Base-by-base conservation (phyloP, 352 stramenopile species). In the Pythium plurisporium region DNA sequence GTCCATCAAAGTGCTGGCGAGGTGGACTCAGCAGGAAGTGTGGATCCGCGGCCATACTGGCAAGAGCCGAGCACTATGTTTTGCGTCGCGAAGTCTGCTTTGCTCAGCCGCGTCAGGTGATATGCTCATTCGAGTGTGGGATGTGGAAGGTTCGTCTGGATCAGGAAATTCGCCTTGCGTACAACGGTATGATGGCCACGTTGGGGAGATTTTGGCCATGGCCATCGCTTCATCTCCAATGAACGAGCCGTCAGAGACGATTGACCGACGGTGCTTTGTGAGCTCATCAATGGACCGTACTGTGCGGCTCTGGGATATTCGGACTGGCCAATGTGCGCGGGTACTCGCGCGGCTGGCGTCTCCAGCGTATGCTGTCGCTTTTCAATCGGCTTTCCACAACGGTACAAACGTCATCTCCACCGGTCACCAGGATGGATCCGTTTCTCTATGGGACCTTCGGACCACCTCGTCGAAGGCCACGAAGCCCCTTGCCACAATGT, bases 371-470 rank as follows among this genome's bases (percentile, higher is more conserved):
- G 57, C 73, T 0, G 47, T 94, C 6, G 52, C 67, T 12, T 84
- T 82, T 31, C 70, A 85, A 20, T n/a, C n/a, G n/a, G n/a, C n/a
- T n/a, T n/a, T n/a, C 80, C 46, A 14, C n/a, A 34, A 2, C n/a
- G 48, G 67, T 26, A 59, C 62, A 4, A 58, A 29, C 10, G 27
- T 78, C 10, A 40, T 88, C 0, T 72, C 70, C 2, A 81, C 81
- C 15, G 79, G 71, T 1, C 76, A 88, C 23, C 67, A 87, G 55
- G 78, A 93, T 51, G 82, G 82, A 17, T 78, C 53, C 15, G 64
- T 91, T 9, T 34, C 52, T 19, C 38, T 89, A 9, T 94, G 81
- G 81, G 83, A 94, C 58, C 45, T 89, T 17, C 75, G 81, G n/a
- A 55, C 52, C 5, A 66, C 56, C 9, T 54, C 54, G 2, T 30